Conservation (phyloP, 257 asterid genomes). For the Primulina huaijiensis region DNA sequence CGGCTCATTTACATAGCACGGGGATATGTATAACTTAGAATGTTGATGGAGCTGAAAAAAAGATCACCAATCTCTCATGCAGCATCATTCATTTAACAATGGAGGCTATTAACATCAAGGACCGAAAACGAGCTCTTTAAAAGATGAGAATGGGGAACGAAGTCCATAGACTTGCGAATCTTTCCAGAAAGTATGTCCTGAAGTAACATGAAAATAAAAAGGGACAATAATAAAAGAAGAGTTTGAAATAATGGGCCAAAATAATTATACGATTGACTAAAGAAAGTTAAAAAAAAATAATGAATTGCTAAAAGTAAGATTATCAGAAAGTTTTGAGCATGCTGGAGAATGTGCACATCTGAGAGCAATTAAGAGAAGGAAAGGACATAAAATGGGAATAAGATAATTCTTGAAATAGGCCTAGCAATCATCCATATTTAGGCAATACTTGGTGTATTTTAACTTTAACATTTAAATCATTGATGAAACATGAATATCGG, state of each 20-base stretch:
- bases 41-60: neutral
- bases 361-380: no score
- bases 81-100: neutral
- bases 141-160: slow-evolving; percentile 58
- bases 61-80: neutral
- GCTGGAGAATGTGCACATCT: no score
- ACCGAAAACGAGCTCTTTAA: slow-evolving; percentile 72
- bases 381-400: no score
- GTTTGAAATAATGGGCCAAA: neutral
- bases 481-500: neutral
- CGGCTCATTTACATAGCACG: no score
- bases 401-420: neutral
- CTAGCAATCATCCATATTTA: neutral
- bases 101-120: slow-evolving; percentile 25
- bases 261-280: no score
- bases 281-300: neutral
- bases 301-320: neutral
- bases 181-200: slow-evolving; percentile 77
- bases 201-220: slow-evolving; percentile 15
- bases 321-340: neutral
- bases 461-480: neutral
- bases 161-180: slow-evolving; percentile 65
- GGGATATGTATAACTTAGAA: neutral
- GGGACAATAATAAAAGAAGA: neutral
- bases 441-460: neutral